phyloP scores from a whole-genome alignment of 306 rosid species.

The Fragaria ananassa region DNA sequence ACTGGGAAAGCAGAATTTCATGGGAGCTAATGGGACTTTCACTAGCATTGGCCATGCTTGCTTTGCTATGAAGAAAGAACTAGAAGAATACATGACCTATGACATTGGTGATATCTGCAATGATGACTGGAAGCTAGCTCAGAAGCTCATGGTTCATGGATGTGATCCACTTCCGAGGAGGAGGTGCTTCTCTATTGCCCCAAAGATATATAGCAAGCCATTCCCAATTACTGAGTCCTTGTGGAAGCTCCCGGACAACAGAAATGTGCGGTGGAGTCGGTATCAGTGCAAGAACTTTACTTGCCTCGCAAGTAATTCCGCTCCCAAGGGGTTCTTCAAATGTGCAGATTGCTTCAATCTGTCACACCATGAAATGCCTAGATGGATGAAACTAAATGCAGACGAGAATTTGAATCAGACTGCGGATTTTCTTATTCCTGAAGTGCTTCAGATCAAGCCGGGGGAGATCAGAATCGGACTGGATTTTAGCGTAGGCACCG shows the following conservation, averaged over 20 bases:
- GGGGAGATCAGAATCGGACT: slow-evolving; percentile 66
- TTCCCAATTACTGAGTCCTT: slow-evolving; percentile 45
- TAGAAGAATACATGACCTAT: slow-evolving; percentile 76
- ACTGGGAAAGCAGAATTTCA: slow-evolving; percentile 66
- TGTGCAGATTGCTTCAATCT: slow-evolving; percentile 75
- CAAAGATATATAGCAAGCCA: slow-evolving; percentile 51
- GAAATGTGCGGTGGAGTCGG: slow-evolving; percentile 75
- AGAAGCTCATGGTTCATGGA: slow-evolving; percentile 76
- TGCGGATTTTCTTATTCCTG: slow-evolving; percentile 50
- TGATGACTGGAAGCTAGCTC: slow-evolving; percentile 79
- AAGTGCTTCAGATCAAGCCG: slow-evolving; percentile 51
- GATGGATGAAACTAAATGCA: slow-evolving; percentile 46
- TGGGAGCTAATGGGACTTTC: slow-evolving; percentile 82
- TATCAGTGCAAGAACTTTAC: slow-evolving; percentile 64
- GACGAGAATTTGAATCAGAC: slow-evolving; percentile 26
- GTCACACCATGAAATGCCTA: slow-evolving; percentile 51
- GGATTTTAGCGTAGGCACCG: slow-evolving; percentile 76
- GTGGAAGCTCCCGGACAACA: slow-evolving; percentile 68
- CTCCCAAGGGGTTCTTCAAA: slow-evolving; percentile 64
- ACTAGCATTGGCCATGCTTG: slow-evolving; percentile 78
- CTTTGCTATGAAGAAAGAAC: slow-evolving; percentile 57
- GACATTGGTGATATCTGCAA: slow-evolving; percentile 75
- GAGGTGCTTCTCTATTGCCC: slow-evolving; percentile 61
- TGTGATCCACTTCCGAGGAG: slow-evolving; percentile 82
- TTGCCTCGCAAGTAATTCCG: slow-evolving; percentile 47